These are phyloP conservation scores for Volvox africanus DNA, from an alignment of 139 green algal genomes.

Conservation along the genomic window DNA sequence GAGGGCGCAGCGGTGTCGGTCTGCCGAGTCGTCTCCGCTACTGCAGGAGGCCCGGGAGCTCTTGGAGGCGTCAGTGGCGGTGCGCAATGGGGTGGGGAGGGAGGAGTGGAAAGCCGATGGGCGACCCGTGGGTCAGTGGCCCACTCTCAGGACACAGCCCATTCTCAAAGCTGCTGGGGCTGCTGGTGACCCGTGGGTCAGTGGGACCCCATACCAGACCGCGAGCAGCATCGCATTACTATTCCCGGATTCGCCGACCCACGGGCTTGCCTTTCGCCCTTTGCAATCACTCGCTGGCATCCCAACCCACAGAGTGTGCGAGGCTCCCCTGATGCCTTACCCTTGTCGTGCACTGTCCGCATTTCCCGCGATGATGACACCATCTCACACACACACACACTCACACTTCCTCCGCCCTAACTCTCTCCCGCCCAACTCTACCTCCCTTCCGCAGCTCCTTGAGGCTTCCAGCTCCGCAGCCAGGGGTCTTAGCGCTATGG, in stretches of 20 bases:
- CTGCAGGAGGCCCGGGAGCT: conserved; percentile 21
- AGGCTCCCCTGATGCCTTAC: no score
- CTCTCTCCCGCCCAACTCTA: no score
- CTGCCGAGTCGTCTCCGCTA: neutral
- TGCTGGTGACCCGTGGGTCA: neutral
- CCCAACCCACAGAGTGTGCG: no score
- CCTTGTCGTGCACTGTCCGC: no score
- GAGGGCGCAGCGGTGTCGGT: neutral
- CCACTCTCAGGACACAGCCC: no score
- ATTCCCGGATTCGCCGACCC: neutral
- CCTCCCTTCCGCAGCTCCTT: conserved; percentile 20
- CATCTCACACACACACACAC: no score
- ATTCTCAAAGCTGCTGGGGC: no score
- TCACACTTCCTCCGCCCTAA: no score
- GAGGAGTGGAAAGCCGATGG: no score
- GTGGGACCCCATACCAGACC: neutral
- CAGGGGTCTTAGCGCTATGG: neutral
- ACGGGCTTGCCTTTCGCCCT: neutral
- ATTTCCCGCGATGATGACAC: no score
- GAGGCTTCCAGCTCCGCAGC: neutral
- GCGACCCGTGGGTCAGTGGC: no score
- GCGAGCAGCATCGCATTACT: neutral
- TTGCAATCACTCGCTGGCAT: neutral
- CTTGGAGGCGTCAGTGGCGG: conserved; percentile 15
- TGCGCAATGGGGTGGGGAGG: neutral